Evolutionary conservation across 2,329 filamentous ascomycete genomes (phyloP).

Genomic region (Fonsecaea monophora): DNA sequence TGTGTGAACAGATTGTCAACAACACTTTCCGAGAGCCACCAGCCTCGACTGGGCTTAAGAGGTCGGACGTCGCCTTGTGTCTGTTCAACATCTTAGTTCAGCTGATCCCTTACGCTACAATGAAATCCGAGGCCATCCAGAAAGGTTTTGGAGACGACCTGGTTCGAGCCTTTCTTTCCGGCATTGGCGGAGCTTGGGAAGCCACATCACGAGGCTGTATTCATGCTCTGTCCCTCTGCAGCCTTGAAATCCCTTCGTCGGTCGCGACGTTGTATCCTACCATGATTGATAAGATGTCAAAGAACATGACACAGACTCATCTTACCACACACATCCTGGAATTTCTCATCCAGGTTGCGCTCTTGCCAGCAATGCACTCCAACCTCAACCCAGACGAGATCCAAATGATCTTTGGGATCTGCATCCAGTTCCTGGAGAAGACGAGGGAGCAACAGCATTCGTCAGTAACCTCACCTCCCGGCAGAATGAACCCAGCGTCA

Average conservation of each 20-base stretch:
- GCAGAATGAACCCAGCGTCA: constrained; percentile 38
- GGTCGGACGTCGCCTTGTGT: constrained; percentile 86
- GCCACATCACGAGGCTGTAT: constrained; percentile 91
- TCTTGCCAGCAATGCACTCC: constrained; percentile 81
- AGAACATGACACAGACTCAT: constrained; percentile 91
- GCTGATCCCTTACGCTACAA: constrained; percentile 74
- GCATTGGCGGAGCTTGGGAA: constrained; percentile 76
- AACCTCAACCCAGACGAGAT: constrained; percentile 93
- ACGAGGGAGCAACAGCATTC: constrained; percentile 65
- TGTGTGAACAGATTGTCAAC: constrained; percentile 83
- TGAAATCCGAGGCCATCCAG: constrained; percentile 79
- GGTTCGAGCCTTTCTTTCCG: constrained; percentile 82
- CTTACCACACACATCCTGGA: constrained; percentile 95
- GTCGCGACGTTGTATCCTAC: constrained; percentile 84
- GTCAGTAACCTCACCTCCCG: constrained; percentile 43
- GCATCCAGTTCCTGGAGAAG: constrained; percentile 89
- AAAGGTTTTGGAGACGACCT: constrained; percentile 74
- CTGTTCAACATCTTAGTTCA: constrained; percentile 86
- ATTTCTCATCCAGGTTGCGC: constrained; percentile 87
- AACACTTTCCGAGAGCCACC: constrained; percentile 84
- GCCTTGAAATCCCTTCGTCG: constrained; percentile 87
- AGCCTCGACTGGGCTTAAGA: constrained; percentile 76
- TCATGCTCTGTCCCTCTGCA: constrained; percentile 91
- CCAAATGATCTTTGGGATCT: constrained; percentile 92
- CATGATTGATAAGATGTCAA: constrained; percentile 90